A percentile compares a stretch with the other conserved stretches of the same genome.
Conservation (phyloP, 129 eudicot genomes). For the Chrysanthemum seticuspe region DNA sequence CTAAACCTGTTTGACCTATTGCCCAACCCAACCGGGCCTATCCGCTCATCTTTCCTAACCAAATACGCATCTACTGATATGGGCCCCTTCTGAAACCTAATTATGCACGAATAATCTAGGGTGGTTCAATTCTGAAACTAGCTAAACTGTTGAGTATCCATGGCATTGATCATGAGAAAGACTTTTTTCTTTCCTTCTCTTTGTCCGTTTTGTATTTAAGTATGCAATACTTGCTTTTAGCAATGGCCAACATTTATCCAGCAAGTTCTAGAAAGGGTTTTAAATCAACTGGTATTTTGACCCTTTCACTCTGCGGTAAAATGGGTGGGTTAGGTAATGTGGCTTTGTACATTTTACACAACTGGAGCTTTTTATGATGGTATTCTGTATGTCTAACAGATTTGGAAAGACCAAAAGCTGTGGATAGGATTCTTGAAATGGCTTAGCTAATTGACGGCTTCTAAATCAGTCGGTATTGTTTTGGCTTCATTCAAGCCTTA, state of each 20-base stretch:
- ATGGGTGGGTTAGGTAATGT: too few relatives aligned
- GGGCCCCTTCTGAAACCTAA: background rate
- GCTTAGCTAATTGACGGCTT: conserved; percentile 28
- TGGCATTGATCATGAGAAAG: conserved; percentile 73
- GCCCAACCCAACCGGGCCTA: too few relatives aligned
- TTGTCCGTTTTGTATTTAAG: too few relatives aligned
- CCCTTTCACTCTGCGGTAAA: conserved; percentile 26
- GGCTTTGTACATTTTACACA: too few relatives aligned
- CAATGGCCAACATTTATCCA: conserved; percentile 28
- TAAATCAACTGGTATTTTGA: conserved; percentile 82
- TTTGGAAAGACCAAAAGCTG: conserved; percentile 20
- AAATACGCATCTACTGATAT: too few relatives aligned
- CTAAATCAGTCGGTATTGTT: too few relatives aligned
- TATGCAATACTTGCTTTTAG: too few relatives aligned
- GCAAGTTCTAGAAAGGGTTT: conserved; percentile 89
- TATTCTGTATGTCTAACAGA: too few relatives aligned
- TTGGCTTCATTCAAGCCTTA: too few relatives aligned
- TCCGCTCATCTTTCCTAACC: too few relatives aligned
- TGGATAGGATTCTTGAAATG: conserved; percentile 98
- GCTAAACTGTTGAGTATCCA: conserved; percentile 60
- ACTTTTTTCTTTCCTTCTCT: too few relatives aligned
- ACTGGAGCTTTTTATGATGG: too few relatives aligned
- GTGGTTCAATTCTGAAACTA: conserved; percentile 76
- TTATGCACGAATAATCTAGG: conserved; percentile 59
- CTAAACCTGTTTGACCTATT: background rate